Evolutionary conservation across 768 basidiomycete genomes (phyloP).

Genomic region (Leccinum aurantiacum): DNA sequence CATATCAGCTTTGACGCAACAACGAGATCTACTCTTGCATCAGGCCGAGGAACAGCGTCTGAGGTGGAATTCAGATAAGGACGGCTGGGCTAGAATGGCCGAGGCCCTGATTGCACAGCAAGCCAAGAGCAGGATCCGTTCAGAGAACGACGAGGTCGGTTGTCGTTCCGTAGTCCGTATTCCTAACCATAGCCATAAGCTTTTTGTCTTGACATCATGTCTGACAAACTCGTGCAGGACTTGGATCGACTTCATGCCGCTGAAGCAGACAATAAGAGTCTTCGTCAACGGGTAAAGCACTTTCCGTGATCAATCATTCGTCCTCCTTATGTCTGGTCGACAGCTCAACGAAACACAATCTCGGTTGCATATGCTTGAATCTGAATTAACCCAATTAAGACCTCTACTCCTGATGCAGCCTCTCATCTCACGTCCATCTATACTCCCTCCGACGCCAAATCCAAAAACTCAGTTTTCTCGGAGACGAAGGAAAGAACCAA

Average conservation of each 20-base stretch:
- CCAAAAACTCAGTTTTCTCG: constrained; percentile 21
- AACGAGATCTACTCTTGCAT: constrained; percentile 56
- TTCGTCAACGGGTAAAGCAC: constrained; percentile 57
- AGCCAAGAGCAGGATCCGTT: constrained; percentile 38
- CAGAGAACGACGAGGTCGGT: constrained; percentile 46
- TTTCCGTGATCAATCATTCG: not conserved
- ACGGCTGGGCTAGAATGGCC: constrained; percentile 63
- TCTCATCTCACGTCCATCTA: constrained; percentile 27
- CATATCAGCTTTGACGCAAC: constrained; percentile 54
- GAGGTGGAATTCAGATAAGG: constrained; percentile 61
- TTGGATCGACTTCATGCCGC: constrained; percentile 50
- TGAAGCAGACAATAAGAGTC: constrained; percentile 59
- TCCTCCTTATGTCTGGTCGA: constrained; percentile 10
- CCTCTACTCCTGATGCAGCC: constrained; percentile 71
- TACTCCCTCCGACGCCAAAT: constrained; percentile 25
- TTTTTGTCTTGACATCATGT: not conserved
- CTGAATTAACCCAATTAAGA: constrained; percentile 62
- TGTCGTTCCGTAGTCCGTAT: not conserved
- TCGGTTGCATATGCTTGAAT: constrained; percentile 56
- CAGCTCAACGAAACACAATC: constrained; percentile 61
- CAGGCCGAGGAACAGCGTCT: constrained; percentile 58
- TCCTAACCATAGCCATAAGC: not conserved
- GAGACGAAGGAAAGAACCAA: constrained; percentile 28
- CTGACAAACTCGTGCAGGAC: constrained; percentile 44
- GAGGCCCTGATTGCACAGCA: constrained; percentile 60